These are phyloP conservation scores for Venturia carpophila DNA, from an alignment of 2,329 filamentous ascomycete genomes.

Conservation along the genomic window DNA sequence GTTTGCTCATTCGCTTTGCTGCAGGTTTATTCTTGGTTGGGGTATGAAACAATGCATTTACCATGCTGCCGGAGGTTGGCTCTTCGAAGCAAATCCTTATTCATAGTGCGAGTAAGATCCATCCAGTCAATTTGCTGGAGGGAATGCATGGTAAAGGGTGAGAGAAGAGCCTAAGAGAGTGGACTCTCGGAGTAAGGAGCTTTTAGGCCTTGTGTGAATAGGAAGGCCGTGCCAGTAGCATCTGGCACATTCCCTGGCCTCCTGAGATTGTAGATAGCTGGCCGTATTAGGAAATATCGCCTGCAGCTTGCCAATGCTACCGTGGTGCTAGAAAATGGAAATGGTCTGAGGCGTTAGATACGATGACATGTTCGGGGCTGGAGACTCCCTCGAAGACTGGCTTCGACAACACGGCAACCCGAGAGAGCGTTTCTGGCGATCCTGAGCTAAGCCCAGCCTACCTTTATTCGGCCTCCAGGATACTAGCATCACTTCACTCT, in stretches of 20 bases:
- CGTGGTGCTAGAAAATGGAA: slow-evolving; percentile 18
- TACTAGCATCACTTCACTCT: slow-evolving; percentile 5
- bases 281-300: slow-evolving; percentile 16
- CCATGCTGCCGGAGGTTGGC: slow-evolving; percentile 15
- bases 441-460: slow-evolving; percentile 1
- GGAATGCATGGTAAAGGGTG: slow-evolving; percentile 14
- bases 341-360: slow-evolving; percentile 16
- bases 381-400: slow-evolving; percentile 5
- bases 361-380: slow-evolving; percentile 11
- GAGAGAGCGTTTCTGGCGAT: slow-evolving; percentile 9
- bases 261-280: slow-evolving; percentile 16
- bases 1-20: slow-evolving; percentile 18
- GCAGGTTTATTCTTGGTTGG: slow-evolving; percentile 18
- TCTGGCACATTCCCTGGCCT: slow-evolving; percentile 12
- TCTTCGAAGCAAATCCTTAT: not conserved
- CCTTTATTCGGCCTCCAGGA: slow-evolving; percentile 12
- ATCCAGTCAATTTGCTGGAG: slow-evolving; percentile 12
- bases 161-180: slow-evolving; percentile 1
- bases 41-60: slow-evolving; percentile 20
- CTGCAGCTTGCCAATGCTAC: slow-evolving; percentile 19
- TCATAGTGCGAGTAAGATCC: not conserved
- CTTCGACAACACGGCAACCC: slow-evolving; percentile 9
- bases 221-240: slow-evolving; percentile 9
- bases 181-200: slow-evolving; percentile 17
- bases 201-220: slow-evolving; percentile 8